Evolutionary conservation across 2,329 filamentous ascomycete species (phyloP), one percentile per base, ranked within the genome.

Genomic region (Metarhizium robertsii): DNA sequence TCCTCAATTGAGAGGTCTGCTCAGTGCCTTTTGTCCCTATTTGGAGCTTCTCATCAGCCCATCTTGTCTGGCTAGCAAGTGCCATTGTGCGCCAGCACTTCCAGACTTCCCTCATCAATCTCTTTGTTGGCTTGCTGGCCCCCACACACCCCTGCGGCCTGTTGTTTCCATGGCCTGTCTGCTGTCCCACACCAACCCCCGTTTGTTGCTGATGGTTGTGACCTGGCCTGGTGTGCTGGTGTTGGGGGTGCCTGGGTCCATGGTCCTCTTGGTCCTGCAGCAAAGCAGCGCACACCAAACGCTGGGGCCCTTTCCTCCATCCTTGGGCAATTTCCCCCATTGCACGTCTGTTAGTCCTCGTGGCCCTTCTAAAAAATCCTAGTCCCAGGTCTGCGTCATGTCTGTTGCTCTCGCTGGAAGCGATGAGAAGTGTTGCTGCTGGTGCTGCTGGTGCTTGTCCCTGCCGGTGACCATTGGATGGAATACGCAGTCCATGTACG

Each of bases 121-220:
- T 51, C 46, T 45, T 53, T 48, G 55, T 54, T 34, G 47, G 32
- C 10, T 49, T 46, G 32, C 34, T 53, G 51, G 54, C 54, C 54
- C 52, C 51, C 52, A 56, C 52, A 46, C 46, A 49, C 55, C 52
- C 48, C 53, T 50, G 55, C 36, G 47, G 32, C 32, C 43, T 47
- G 40, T 32, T 48, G 36, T 52, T 46, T 53, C 20, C 50, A 43
- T n/a, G 34, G 48, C 45, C 43, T 52, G 45, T 42, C 55, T 56
- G 42, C 18, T 56, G 55, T 56, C 55, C 55, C 55, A 56, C 55
- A 54, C 55, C 48, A 56, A 25, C 55, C 55, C 45, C 52, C 52
- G 52, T 43, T 52, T 53, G 42, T 53, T 53, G 51, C 51, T 53
- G 40, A 30, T 45, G 25, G n/a, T 20, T 14, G 52, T 53, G 50